A percentile compares a stretch with the other conserved stretches of the same genome.
Evolutionary conservation across 164 flowering plant species (phyloP).

Genomic region (Cinnamomum micranthum): DNA sequence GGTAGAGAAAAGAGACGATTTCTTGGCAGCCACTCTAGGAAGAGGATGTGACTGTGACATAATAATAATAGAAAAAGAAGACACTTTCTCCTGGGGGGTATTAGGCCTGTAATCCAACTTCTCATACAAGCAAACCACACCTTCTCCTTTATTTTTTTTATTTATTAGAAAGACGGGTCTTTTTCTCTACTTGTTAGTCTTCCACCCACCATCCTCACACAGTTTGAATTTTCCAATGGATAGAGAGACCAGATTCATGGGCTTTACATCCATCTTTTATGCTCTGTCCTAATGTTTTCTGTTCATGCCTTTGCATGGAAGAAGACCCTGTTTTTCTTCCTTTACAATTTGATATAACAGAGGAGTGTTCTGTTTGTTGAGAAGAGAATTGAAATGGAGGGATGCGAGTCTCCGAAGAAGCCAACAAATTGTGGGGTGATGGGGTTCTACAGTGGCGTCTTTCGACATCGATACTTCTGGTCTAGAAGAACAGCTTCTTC

Average conservation of each 20-base stretch:
- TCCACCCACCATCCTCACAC: neutral
- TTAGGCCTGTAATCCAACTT: slow-evolving; percentile 13
- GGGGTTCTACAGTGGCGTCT: slow-evolving; percentile 40
- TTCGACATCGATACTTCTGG: slow-evolving; percentile 42
- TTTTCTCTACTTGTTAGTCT: neutral
- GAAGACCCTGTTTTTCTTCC: neutral
- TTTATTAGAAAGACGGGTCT: neutral
- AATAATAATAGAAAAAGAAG: neutral
- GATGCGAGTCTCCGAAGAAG: slow-evolving; percentile 36
- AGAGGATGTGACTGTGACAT: slow-evolving; percentile 17
- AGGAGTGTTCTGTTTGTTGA: slow-evolving; percentile 6
- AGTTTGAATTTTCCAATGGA: slow-evolving; percentile 1
- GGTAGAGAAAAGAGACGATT: slow-evolving; percentile 7
- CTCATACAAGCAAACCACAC: slow-evolving; percentile 17
- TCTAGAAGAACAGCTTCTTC: slow-evolving; percentile 44
- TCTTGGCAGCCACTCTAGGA: slow-evolving; percentile 30
- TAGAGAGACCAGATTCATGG: slow-evolving; percentile 6
- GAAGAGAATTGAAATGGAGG: slow-evolving; percentile 22
- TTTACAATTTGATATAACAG: neutral
- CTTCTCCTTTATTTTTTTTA: neutral
- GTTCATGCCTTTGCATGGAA: neutral
- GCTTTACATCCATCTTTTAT: no score
- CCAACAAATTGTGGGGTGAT: slow-evolving; percentile 52
- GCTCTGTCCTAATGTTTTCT: neutral
- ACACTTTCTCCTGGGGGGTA: slow-evolving; percentile 14